phyloP scores from a whole-genome alignment of 1,284 basidiomycete genomes.

The Entoloma clypeatum region DNA sequence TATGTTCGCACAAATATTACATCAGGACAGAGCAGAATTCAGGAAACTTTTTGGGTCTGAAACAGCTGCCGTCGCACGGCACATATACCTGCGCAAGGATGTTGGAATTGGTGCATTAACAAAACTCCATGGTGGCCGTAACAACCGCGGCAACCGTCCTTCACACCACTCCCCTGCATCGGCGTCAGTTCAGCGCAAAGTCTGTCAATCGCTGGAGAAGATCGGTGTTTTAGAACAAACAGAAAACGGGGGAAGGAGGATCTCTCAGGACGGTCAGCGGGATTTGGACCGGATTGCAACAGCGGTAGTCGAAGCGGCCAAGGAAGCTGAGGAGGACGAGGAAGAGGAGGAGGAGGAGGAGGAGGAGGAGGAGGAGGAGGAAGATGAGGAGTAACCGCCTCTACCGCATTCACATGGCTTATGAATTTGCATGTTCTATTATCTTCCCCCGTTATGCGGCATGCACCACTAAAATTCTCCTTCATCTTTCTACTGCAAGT shows the following conservation, averaged over 20 bases:
- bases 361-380: constrained; percentile 64
- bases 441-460: constrained; percentile 39
- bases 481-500: constrained; percentile 2
- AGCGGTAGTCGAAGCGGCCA: constrained; percentile 86
- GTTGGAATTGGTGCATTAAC: constrained; percentile 94
- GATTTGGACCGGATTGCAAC: constrained; percentile 99
- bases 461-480: constrained; percentile 36
- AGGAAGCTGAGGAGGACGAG: constrained; percentile 84
- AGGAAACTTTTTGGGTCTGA: constrained; percentile 10
- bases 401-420: constrained; percentile 19
- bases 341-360: constrained; percentile 85
- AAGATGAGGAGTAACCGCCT: constrained; percentile 42
- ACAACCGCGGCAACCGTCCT: constrained; percentile 92
- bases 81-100: constrained; percentile 99
- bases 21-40: constrained; percentile 11
- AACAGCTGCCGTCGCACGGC: constrained; percentile 92
- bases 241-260: constrained; percentile 92
- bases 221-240: constrained; percentile 96
- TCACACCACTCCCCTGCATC: constrained; percentile 92
- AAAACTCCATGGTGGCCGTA: constrained; percentile 97
- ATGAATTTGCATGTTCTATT: constrained; percentile 39
- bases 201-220: constrained; percentile 97
- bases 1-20: constrained; percentile 36
- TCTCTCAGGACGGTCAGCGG: constrained; percentile 95
- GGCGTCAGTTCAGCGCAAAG: constrained; percentile 83